Base-by-base conservation (phyloP, 306 rosid genomes). In the Erythrophleum fordii region DNA sequence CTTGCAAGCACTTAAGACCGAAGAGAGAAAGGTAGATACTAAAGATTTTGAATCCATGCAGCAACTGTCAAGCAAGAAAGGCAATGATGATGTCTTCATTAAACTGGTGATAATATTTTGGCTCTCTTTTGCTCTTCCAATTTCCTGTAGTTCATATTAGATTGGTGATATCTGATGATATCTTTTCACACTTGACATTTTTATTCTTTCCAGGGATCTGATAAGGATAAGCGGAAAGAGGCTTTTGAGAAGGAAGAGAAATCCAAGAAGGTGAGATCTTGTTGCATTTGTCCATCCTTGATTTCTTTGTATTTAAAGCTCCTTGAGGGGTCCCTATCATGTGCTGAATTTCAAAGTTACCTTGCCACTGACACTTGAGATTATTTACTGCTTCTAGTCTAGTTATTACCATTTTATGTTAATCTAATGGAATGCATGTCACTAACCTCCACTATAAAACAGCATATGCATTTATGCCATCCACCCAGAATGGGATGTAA, bases 191-290 rank as follows among this genome's bases (percentile, higher is more conserved):
- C 20, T 1, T 61, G 1, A 61, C 6, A 10, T 28, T 29, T 18
- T 23, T 17, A 22, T 17, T 10, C 26, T 35, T 17, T 65, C 7
- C 69, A 90, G 92, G 92, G 94, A 46, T 80, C 89, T 77, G 94
- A 88, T 23, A 90, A 90, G 88, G 94, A 90, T 59, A 90, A 83
- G 71, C 92, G 88, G 41, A 90, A 85, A 60, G 94, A 90, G 28
- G 86, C 66, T 46, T 81, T 86, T 78, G 92, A 90, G n/a, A 90
- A 88, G 76, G 94, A 90, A 41, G 92, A 90, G 77, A 90, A 79
- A 81, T 90, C 89, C 8, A 90, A 86, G 87, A 90, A 90, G 88
- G 94, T 90, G 18, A 25, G 46, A 11, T 5, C n/a, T 37, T 74
- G 60, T 28, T 51, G 13, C 28, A 26, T 44, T 69, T 22, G 2